Percentiles rank a stretch among this genome's conserved stretches.
phyloP scores from a whole-genome alignment of 2,329 filamentous ascomycete species.

The Cladophialophora carrionii region DNA sequence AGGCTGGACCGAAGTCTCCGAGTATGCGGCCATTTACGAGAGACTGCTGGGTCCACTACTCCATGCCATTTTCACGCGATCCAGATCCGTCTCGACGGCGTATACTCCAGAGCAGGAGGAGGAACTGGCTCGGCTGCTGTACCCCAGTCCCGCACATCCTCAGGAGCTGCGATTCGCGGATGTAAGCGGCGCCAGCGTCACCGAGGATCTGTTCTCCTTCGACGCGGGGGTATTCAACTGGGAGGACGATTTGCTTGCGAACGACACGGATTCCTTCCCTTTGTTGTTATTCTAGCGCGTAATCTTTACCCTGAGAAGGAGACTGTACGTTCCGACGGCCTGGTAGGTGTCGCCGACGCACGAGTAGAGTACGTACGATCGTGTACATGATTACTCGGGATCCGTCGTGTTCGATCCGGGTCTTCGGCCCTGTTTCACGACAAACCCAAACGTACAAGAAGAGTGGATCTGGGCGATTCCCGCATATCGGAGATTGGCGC shows the following conservation, averaged over 20 bases:
- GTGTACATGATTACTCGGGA: neutral
- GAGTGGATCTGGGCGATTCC: neutral
- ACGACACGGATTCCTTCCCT: neutral
- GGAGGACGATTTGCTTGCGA: neutral
- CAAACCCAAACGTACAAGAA: neutral
- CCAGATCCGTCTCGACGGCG: conserved; percentile 2
- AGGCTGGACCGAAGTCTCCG: conserved; percentile 39
- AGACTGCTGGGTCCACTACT: conserved; percentile 38
- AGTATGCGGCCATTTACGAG: conserved; percentile 34
- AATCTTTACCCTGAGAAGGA: neutral
- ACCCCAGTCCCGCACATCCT: neutral
- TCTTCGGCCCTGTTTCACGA: neutral
- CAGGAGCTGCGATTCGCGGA: neutral
- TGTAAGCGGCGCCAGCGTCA: neutral
- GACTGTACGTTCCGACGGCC: neutral
- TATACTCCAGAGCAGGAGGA: conserved; percentile 24
- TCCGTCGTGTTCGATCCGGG: neutral
- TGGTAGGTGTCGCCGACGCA: neutral
- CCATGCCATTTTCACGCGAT: conserved; percentile 34
- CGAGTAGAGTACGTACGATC: neutral
- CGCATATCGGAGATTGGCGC: neutral
- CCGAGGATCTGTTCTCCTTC: neutral
- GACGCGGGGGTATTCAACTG: neutral
- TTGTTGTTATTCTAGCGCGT: neutral
- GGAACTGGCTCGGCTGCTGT: conserved; percentile 15